phyloP scores from a whole-genome alignment of 805 yeast species.

The Lipomyces starkeyi region DNA sequence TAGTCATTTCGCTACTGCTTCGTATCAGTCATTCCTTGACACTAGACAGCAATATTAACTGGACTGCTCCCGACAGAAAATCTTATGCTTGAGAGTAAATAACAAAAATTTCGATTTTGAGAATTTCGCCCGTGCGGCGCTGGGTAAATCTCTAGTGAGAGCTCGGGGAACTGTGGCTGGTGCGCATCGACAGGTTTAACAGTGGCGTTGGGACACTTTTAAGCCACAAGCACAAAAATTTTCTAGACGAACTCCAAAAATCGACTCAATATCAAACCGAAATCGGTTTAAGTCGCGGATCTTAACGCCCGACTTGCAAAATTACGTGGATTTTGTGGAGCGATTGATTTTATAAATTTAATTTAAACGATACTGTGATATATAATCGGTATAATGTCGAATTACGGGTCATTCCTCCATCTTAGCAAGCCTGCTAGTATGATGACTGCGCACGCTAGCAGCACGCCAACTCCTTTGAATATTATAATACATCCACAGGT shows the following conservation, averaged over 20 bases:
- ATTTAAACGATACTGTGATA: not conserved
- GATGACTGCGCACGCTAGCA: conserved; percentile 9
- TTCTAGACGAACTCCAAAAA: not conserved
- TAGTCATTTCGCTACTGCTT: not conserved
- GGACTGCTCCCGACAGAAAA: not conserved
- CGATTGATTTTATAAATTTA: conserved; percentile 10
- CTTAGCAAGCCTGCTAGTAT: conserved; percentile 33
- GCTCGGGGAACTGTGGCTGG: not conserved
- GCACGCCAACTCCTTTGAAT: conserved; percentile 37
- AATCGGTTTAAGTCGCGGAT: not conserved
- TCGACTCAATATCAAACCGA: not conserved
- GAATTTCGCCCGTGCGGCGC: not conserved
- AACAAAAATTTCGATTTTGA: too few relatives aligned
- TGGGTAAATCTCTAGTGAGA: too few relatives aligned
- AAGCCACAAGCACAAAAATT: not conserved
- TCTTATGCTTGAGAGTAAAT: not conserved
- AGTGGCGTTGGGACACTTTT: not conserved
- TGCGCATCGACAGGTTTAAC: not conserved
- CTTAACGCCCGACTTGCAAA: not conserved
- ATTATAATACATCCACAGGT: conserved; percentile 40
- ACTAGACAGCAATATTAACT: not conserved
- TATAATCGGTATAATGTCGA: conserved; percentile 6
- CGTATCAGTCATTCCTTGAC: not conserved
- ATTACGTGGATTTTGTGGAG: not conserved
- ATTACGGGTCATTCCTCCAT: conserved; percentile 35